phyloP scores from a whole-genome alignment of 2,329 filamentous ascomycete genomes.

The Colletotrichum orbiculare region DNA sequence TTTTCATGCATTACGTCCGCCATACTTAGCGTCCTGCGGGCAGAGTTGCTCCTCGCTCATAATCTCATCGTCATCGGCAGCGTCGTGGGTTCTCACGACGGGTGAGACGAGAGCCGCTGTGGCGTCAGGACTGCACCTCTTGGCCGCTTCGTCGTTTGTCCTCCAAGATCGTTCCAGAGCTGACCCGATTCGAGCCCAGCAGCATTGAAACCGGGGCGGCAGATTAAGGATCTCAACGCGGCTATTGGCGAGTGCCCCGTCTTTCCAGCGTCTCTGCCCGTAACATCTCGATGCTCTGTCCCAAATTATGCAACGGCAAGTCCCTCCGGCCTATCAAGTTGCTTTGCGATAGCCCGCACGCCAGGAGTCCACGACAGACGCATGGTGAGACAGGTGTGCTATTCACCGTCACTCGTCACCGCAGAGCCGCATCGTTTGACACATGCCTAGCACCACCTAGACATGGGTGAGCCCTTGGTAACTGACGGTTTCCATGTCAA shows the following conservation, averaged over 20 bases:
- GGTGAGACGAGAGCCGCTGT: background rate
- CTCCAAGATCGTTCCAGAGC: background rate
- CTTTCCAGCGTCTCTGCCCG: background rate
- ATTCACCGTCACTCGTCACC: no score
- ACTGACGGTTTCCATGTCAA: no score
- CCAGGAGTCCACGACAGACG: no score
- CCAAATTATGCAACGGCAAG: no score
- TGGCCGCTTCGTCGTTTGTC: background rate
- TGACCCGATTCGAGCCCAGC: background rate
- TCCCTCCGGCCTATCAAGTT: no score
- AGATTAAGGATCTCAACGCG: conserved; percentile 5
- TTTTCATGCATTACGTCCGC: conserved; percentile 12
- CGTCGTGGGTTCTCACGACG: background rate
- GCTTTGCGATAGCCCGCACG: no score
- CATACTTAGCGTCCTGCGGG: background rate
- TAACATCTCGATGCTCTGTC: no score
- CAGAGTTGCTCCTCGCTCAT: background rate
- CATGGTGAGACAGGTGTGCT: no score
- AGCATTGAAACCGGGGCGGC: background rate
- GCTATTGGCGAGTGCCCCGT: background rate
- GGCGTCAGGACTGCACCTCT: background rate
- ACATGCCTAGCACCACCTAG: no score
- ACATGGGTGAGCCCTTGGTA: no score
- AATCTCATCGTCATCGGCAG: background rate
- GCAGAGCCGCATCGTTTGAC: no score